Conservation (phyloP, 345 rosid species). For the Isatis tinctoria region DNA sequence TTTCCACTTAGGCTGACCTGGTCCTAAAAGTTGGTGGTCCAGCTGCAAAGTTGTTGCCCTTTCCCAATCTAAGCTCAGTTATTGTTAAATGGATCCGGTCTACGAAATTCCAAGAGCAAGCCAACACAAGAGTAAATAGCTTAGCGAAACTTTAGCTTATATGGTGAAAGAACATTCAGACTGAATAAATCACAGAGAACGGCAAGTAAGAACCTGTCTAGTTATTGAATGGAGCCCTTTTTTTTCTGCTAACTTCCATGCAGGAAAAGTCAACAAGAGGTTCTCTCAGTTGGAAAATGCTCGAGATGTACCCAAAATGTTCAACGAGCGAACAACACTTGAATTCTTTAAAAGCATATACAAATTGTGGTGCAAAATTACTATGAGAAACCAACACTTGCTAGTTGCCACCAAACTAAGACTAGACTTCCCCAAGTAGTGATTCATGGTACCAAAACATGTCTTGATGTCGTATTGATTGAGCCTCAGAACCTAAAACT, state of each 20-base stretch:
- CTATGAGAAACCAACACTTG: background rate
- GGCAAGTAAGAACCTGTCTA: background rate
- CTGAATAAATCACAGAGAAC: background rate
- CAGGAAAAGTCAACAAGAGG: background rate
- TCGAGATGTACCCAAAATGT: background rate
- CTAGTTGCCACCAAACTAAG: background rate
- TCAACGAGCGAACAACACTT: background rate
- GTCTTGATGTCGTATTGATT: background rate
- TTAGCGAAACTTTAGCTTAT: background rate
- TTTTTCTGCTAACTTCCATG: background rate
- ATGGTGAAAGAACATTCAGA: background rate
- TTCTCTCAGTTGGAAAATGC: background rate
- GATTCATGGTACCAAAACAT: background rate
- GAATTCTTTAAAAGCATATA: background rate
- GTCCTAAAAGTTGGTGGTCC: background rate
- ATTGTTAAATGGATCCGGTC: background rate
- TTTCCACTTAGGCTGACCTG: conserved; percentile 25
- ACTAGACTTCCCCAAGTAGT: background rate
- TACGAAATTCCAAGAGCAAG: background rate
- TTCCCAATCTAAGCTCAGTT: background rate
- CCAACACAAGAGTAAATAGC: conserved; percentile 3
- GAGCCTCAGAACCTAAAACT: background rate
- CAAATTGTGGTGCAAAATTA: background rate
- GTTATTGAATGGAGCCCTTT: background rate
- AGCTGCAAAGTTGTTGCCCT: background rate